These are phyloP conservation scores for Solanum chacoense DNA, from an alignment of 305 asterid genomes.

Conservation along the genomic window DNA sequence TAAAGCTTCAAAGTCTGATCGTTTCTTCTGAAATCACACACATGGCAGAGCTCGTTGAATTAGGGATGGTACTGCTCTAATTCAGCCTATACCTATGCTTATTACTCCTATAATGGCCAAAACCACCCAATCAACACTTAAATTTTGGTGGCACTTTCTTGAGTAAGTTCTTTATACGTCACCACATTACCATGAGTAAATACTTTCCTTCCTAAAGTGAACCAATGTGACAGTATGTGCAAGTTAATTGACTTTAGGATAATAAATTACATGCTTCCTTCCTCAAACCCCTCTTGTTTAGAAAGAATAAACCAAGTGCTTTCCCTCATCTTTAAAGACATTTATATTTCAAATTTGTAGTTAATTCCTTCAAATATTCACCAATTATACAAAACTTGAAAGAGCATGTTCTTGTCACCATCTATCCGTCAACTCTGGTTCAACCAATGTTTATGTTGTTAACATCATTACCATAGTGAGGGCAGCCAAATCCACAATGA, in stretches of 20 bases:
- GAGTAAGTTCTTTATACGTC: background rate
- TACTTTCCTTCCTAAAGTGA: background rate
- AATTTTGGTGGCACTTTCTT: background rate
- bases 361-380: background rate
- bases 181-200: background rate
- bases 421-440: background rate
- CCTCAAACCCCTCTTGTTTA: background rate
- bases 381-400: background rate
- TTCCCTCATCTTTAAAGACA: background rate
- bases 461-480: background rate
- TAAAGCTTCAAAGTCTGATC: background rate
- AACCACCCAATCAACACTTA: background rate
- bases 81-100: background rate
- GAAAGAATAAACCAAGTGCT: background rate
- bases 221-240: background rate
- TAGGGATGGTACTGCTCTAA: background rate
- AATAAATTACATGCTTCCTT: background rate
- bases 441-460: background rate
- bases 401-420: background rate
- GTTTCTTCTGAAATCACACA: background rate
- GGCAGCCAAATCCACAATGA: background rate
- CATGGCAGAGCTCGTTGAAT: background rate
- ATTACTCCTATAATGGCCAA: background rate
- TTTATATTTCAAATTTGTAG: background rate
- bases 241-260: background rate